A percentile compares a stretch with the other conserved stretches of the same genome.
phyloP scores from a whole-genome alignment of 805 yeast genomes.

The Candida boidinii region DNA sequence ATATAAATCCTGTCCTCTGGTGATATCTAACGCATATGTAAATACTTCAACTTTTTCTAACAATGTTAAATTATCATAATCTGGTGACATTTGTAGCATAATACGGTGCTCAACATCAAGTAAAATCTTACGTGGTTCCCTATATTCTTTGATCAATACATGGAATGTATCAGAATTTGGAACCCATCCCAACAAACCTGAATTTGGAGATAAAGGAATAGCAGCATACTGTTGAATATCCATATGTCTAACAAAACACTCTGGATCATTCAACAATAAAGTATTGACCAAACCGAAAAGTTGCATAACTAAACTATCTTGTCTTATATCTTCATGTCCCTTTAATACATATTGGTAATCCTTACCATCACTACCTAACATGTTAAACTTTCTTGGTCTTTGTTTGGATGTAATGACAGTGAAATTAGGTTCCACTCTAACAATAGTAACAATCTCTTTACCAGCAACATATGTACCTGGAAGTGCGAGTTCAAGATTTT shows the following conservation, averaged over 20 bases:
- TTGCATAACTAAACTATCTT: slow-evolving; percentile 97
- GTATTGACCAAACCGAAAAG: slow-evolving; percentile 93
- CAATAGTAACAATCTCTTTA: slow-evolving; percentile 64
- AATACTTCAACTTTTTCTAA: slow-evolving; percentile 94
- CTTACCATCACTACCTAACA: slow-evolving; percentile 87
- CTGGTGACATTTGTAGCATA: slow-evolving; percentile 97
- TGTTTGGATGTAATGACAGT: slow-evolving; percentile 91
- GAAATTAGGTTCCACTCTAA: slow-evolving; percentile 71
- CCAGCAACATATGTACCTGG: slow-evolving; percentile 93
- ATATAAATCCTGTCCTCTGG: slow-evolving; percentile 93
- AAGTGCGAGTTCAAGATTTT: slow-evolving; percentile 76
- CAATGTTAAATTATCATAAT: slow-evolving; percentile 81
- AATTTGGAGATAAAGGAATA: slow-evolving; percentile 91
- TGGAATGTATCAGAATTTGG: slow-evolving; percentile 97
- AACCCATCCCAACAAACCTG: slow-evolving; percentile 97
- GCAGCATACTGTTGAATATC: slow-evolving; percentile 90
- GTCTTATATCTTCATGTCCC: slow-evolving; percentile 98
- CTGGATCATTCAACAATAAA: slow-evolving; percentile 79
- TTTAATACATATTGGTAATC: slow-evolving; percentile 76
- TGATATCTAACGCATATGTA: slow-evolving; percentile 89
- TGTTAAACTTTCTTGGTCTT: slow-evolving; percentile 78
- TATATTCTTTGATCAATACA: slow-evolving; percentile 80
- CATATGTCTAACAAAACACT: slow-evolving; percentile 91
- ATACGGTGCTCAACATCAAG: slow-evolving; percentile 90
- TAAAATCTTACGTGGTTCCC: slow-evolving; percentile 84